Evolutionary conservation across 352 stramenopile genomes (phyloP).

Genomic region (Globisporangium megalacanthum): DNA sequence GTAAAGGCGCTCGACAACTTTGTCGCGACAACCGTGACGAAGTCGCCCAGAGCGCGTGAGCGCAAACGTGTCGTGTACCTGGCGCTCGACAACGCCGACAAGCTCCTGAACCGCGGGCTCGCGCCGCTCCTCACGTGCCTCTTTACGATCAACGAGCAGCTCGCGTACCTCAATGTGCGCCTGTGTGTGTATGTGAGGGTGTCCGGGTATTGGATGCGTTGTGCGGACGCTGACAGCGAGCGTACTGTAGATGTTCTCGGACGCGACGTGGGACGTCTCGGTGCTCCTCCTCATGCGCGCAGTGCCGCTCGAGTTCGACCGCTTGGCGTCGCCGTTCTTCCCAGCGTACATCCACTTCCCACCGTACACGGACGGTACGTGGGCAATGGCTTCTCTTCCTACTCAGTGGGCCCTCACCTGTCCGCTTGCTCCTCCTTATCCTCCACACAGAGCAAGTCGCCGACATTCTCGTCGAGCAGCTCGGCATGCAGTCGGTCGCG

Average conservation of each 20-base stretch:
- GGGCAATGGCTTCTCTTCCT: neutral
- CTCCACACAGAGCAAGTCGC: constrained; percentile 34
- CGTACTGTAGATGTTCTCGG: constrained; percentile 35
- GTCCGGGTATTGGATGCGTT: neutral
- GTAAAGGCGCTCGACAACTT: constrained; percentile 55
- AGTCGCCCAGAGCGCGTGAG: neutral
- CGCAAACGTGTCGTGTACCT: constrained; percentile 42
- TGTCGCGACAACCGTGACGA: constrained; percentile 18
- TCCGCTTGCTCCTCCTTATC: neutral
- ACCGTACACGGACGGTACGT: constrained; percentile 43
- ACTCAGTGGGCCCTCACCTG: constrained; percentile 10
- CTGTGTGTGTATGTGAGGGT: neutral
- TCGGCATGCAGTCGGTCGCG: constrained; percentile 30
- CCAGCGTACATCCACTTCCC: constrained; percentile 53
- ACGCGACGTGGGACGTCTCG: constrained; percentile 44
- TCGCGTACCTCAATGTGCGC: constrained; percentile 44
- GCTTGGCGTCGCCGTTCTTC: constrained; percentile 41
- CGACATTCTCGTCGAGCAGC: constrained; percentile 55
- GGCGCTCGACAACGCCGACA: constrained; percentile 63
- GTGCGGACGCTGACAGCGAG: constrained; percentile 4
- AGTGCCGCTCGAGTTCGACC: constrained; percentile 65
- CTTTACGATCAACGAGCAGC: constrained; percentile 66
- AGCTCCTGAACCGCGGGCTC: constrained; percentile 52
- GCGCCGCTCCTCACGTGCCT: constrained; percentile 52
- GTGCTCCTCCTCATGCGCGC: constrained; percentile 63